phyloP scores from a whole-genome alignment of 192 early-diverging fungal genomes.

The Linderina pennispora region DNA sequence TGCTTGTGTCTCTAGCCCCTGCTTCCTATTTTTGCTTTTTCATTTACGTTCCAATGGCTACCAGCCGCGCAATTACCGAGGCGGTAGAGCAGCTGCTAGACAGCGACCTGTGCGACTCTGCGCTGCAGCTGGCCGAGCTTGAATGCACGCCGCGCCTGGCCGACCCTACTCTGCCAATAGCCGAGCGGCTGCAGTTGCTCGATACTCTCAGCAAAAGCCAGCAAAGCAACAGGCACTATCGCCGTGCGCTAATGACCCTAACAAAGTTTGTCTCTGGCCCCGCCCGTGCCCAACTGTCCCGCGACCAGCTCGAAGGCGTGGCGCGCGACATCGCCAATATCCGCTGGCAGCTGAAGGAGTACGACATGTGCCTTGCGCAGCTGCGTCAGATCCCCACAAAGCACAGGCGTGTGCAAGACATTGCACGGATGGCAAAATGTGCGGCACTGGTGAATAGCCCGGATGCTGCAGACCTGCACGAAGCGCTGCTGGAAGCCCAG shows the following conservation, averaged over 20 bases:
- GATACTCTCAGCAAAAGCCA: constrained; percentile 14
- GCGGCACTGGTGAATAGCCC: constrained; percentile 16
- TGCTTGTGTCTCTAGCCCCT: not conserved
- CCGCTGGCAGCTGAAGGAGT: constrained; percentile 31
- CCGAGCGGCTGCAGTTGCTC: constrained; percentile 17
- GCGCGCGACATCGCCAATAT: constrained; percentile 31
- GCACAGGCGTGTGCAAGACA: constrained; percentile 16
- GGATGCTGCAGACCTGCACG: constrained; percentile 21
- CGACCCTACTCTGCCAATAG: constrained; percentile 1
- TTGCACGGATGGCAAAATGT: constrained; percentile 33
- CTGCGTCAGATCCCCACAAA: constrained; percentile 36
- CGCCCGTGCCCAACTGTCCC: constrained; percentile 8
- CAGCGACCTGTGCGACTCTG: constrained; percentile 34
- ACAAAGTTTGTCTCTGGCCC: constrained; percentile 25
- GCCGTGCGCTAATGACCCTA: constrained; percentile 12
- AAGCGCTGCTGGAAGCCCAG: constrained; percentile 18
- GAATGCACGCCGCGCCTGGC: constrained; percentile 19
- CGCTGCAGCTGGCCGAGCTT: constrained; percentile 35
- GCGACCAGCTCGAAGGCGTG: constrained; percentile 19
- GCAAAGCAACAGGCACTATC: constrained; percentile 12
- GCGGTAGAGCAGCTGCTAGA: constrained; percentile 35
- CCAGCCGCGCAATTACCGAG: constrained; percentile 8
- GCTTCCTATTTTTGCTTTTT: not conserved
- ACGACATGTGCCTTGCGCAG: constrained; percentile 40
- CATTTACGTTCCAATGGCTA: constrained; percentile 1